Evolutionary conservation across 768 basidiomycete species (phyloP), one percentile per base, ranked within the genome.

Genomic region (Sistotremastrum suecicum): DNA sequence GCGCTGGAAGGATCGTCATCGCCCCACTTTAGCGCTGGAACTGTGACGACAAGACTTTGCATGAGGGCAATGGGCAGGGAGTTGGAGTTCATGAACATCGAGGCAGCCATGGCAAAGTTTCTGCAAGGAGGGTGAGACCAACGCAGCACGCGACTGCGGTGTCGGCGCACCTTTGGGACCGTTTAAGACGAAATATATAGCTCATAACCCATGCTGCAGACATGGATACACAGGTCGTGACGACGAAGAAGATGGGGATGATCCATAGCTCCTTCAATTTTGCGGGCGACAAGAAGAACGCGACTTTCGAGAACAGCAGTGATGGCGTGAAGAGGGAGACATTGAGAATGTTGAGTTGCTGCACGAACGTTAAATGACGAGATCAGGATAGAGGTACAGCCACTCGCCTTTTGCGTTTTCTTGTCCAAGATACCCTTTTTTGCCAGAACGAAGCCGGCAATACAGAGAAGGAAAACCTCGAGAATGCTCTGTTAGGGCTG

Each of bases 11-110:
- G 84, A 58, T 98, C 92, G 45, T 85, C 76, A 3, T 66, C 50
- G 6, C 71, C 80, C 88, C 90, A 90, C 55, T 82, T 83, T 33
- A 94, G 70, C 4, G 77, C 78, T 0, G 80, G 80, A 0, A 94
- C 88, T 8, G 85, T 82, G 46, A 83, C 64, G 6, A 87, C 87
- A 12, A 97, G 77, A 50, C 78, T 81, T 60, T 95, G 83, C 78
- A 97, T 87, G 33, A 99, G 69, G 0, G 94, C 94, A 48, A 97
- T 88, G 0, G 94, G 94, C 4, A 99, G 75, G 0, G 88, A 88
- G 59, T 97, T 97, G 3, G 85, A 88, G 61, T 91, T 94, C 82
- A 90, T 85, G 68, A 87, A 87, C 78, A 83, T 88, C 31, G 83
- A 70, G 0, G 84, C 80, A 0, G 85, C 84, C 60, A 81, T 79